Evolutionary conservation across 805 yeast species (phyloP), one percentile per base, ranked within the genome.

Genomic region (Kuraishia ogatae): DNA sequence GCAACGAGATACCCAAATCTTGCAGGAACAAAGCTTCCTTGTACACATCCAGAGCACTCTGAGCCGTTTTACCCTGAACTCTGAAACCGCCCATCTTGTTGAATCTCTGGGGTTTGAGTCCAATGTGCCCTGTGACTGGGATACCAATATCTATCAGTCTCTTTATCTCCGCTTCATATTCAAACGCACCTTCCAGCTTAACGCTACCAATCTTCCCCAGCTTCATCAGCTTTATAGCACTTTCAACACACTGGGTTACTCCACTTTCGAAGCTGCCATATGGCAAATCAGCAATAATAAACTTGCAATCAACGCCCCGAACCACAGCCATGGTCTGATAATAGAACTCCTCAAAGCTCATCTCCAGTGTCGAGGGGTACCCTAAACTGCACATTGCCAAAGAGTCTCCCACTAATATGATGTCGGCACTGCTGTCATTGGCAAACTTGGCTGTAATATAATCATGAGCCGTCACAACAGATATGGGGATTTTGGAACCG

Each of bases 371-470:
- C 48, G 87, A 83, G 1, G 75, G 76, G 64, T 86, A 85, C 0
- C 99, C 99, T 59, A 89, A 75, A 0, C 96, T 79, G 0, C 89
- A 92, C 97, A 91, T 93, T 0, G 97, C 90, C 24, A 94, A 71
- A 0, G 97, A 92, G 68, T 93, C 99, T 2, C 99, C 99, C 2
- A 93, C 84, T 1, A 93, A 75, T 6, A 85, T 75, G 56, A 85
- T 76, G 61, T 93, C 97, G 1, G 83, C 76, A 0, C 79, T 77
- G 19, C 75, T 67, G 23, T 85, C 84, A 28, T 71, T 72, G 0
- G 91, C 96, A 62, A 87, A 73, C 29, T 75, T 72, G 0, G 84
- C 94, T 0, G 96, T 84, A 19, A 92, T 82, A 63, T 76, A 86
- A 65, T 93, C 98, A 66, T 93, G 90, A 0, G 97, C 96, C 0